phyloP scores from a whole-genome alignment of 805 yeast species.

The Saccharomycopsis fodiens region DNA sequence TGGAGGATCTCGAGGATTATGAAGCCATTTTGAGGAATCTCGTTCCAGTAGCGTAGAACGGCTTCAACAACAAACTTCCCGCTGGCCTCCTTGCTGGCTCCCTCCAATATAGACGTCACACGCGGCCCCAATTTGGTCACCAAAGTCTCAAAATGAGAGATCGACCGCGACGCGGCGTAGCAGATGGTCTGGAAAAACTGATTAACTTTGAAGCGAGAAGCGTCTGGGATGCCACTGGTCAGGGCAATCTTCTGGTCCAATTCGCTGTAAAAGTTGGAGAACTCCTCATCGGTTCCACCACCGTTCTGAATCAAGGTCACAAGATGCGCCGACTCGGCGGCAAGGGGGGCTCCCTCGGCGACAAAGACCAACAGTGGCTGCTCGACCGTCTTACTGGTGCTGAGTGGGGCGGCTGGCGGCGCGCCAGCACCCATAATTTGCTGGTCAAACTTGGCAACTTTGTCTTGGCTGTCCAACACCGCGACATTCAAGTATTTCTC shows the following conservation, averaged over 20 bases:
- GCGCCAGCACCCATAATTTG: conserved; percentile 27
- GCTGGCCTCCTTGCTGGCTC: conserved; percentile 18
- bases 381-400: conserved; percentile 22
- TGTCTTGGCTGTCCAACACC: conserved; percentile 28
- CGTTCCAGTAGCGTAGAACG: conserved; percentile 57
- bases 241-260: conserved; percentile 24
- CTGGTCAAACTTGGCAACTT: conserved; percentile 32
- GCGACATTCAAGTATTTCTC: conserved; percentile 39
- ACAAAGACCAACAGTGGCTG: conserved; percentile 24
- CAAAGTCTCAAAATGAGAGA: conserved; percentile 64
- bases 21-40: conserved; percentile 57
- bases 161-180: conserved; percentile 80
- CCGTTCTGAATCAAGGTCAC: conserved; percentile 9
- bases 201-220: conserved; percentile 44
- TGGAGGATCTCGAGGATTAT: conserved; percentile 48
- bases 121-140: conserved; percentile 31
- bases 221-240: conserved; percentile 22
- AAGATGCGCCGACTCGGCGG: conserved; percentile 30
- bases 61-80: conserved; percentile 44
- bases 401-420: conserved; percentile 7
- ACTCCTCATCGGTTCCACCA: conserved; percentile 25
- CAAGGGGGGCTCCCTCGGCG: conserved; percentile 27
- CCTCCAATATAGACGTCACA: conserved; percentile 21
- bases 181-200: conserved; percentile 65
- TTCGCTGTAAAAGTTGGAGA: conserved; percentile 27